A percentile compares a stretch with the other conserved stretches of the same genome.
Evolutionary conservation across 164 flowering plant species (phyloP).

Genomic region (Brasenia schreberi): DNA sequence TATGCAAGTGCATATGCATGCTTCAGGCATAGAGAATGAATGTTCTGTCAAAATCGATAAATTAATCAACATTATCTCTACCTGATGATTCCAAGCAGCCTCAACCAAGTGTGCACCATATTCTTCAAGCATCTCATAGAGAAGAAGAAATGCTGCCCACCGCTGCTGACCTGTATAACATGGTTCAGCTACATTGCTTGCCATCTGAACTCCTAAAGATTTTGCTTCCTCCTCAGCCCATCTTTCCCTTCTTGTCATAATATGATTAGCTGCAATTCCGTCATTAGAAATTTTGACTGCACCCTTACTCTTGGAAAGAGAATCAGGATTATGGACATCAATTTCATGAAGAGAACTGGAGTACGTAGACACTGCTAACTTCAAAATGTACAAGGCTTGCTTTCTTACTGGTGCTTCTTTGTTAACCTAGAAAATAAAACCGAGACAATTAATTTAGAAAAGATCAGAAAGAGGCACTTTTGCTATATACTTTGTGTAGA

Average conservation of each 20-base stretch:
- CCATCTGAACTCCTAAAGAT: conserved; percentile 65
- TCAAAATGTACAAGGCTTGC: conserved; percentile 66
- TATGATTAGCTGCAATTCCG: conserved; percentile 15
- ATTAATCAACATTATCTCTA: conserved; percentile 11
- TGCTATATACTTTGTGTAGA: neutral
- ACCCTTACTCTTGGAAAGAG: conserved; percentile 10
- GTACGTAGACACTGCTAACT: conserved; percentile 19
- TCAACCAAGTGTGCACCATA: conserved; percentile 97
- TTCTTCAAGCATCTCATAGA: conserved; percentile 99
- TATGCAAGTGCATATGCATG: too few species aligned
- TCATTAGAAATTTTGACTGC: conserved; percentile 7
- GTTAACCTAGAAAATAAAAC: conserved; percentile 39
- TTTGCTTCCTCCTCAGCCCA: conserved; percentile 94
- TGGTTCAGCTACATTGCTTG: conserved; percentile 17
- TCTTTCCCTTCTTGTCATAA: conserved; percentile 47
- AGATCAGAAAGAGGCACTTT: neutral
- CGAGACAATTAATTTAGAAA: neutral
- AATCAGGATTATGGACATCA: conserved; percentile 10
- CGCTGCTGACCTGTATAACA: conserved; percentile 26
- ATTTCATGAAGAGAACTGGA: conserved; percentile 12
- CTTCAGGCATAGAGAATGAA: too few species aligned
- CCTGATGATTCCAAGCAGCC: conserved; percentile 99
- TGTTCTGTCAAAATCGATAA: too few species aligned
- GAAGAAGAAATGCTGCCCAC: conserved; percentile 82
- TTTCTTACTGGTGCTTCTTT: conserved; percentile 74